A percentile compares a stretch with the other conserved stretches of the same genome.
Conservation (phyloP, 257 asterid genomes). For the Jaltomata sinuosa region DNA sequence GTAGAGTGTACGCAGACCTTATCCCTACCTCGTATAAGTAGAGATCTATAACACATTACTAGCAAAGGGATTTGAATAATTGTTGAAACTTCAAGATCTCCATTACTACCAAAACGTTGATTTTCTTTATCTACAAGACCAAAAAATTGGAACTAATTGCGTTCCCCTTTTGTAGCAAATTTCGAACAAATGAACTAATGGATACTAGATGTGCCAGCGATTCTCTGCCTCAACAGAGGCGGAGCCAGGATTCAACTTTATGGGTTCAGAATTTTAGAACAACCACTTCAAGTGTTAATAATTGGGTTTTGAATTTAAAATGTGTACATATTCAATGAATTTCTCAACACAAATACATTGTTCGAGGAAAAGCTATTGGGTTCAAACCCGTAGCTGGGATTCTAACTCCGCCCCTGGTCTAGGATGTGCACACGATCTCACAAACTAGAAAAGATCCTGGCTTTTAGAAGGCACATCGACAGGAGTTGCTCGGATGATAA, state of each 20-base stretch:
- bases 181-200: neutral
- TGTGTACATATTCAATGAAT: neutral
- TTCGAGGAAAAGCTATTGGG: neutral
- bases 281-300: neutral
- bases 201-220: neutral
- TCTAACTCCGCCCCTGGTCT: neutral
- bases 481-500: too few relatives aligned
- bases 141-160: neutral
- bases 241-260: neutral
- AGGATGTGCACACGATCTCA: neutral
- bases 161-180: neutral
- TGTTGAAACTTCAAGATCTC: neutral
- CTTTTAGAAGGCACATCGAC: neutral
- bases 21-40: neutral
- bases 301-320: neutral
- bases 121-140: neutral
- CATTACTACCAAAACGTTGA: neutral
- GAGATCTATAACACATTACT: neutral
- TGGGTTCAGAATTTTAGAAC: neutral
- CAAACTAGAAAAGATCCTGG: neutral
- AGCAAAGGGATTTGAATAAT: neutral
- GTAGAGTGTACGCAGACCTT: neutral
- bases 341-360: neutral
- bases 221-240: neutral
- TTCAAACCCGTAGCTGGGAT: neutral